Percentiles rank a stretch among this genome's conserved stretches.
These are phyloP conservation scores for Catharanthus roseus DNA, from an alignment of 257 asterid species.

Conservation along the genomic window DNA sequence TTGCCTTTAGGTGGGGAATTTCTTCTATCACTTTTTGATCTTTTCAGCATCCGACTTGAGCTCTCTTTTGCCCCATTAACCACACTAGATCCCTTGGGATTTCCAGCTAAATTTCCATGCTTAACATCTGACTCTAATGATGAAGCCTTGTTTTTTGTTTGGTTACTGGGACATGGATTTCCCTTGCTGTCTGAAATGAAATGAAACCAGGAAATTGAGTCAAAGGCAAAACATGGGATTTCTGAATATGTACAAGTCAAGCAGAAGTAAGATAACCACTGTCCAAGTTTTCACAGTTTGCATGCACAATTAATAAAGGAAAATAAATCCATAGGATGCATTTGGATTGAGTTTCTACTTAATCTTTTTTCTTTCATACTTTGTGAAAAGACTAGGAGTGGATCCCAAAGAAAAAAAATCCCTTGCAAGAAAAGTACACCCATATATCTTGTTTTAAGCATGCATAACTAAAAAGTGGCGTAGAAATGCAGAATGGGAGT, in stretches of 20 bases:
- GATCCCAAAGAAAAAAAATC: too few species aligned
- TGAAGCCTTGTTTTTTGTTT: constrained; percentile 31
- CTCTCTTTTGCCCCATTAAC: constrained; percentile 33
- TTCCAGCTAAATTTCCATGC: constrained; percentile 17
- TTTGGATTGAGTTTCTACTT: too few species aligned
- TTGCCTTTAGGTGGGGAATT: constrained; percentile 44
- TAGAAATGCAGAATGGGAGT: neutral
- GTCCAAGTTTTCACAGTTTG: neutral
- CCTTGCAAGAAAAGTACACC: too few species aligned
- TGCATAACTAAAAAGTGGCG: neutral
- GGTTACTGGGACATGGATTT: constrained; percentile 34
- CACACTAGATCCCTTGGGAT: constrained; percentile 25
- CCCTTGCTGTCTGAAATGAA: constrained; percentile 45
- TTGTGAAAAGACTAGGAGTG: too few species aligned
- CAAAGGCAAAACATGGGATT: constrained; percentile 1
- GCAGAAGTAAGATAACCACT: neutral
- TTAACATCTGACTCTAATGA: constrained; percentile 5
- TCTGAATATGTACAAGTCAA: constrained; percentile 4
- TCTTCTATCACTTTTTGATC: constrained; percentile 32
- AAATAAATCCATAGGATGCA: neutral
- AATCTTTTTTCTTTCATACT: too few species aligned
- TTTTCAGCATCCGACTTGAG: constrained; percentile 36
- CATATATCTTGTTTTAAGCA: neutral
- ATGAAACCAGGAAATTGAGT: constrained; percentile 21
- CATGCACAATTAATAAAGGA: neutral